Evolutionary conservation across 2,329 filamentous ascomycete genomes (phyloP), one percentile per base, ranked within the genome.

Genomic region (Elsinoe australis): DNA sequence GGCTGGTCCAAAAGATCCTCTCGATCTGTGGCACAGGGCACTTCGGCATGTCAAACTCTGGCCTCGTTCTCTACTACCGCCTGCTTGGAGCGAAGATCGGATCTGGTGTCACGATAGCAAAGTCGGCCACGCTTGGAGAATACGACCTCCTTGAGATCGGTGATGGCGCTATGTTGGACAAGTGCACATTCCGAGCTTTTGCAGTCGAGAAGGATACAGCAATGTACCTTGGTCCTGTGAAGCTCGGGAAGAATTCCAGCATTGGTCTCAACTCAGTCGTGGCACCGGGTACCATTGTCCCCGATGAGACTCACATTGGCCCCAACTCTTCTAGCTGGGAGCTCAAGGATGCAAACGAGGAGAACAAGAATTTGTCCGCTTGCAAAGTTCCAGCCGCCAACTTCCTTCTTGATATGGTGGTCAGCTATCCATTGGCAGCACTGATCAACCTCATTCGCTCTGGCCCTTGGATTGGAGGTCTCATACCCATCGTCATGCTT

Each of bases 311-410:
- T 2, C 78, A 72, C 59, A 71, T 79, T 19, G 75, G 76, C 0
- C 67, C 72, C 5, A 78, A 77, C 58, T 76, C 74, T 1, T 78
- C 75, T 0, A 77, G 73, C 55, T 77, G 75, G 72, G 76, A 79
- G 55, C 59, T 70, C 18, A 57, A 67, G 17, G 71, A 74, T 51
- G 68, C 68, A 1, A 56, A 60, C 42, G 72, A 76, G 54, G 58
- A 62, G 4, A 73, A 74, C 59, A 69, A 72, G 10, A 66, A 73
- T 33, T 60, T 73, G 1, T 62, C 65, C 2, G 52, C 65, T 0
- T 61, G 58, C 47, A 62, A 61, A 21, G 61, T 64, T 1, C 67
- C 70, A 26, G 58, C 64, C 36, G 60, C 71, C 1, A 73, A 76
- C 57, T 72, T 71, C 66, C 51, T 67, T 0, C 61, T 74, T 35